These are phyloP conservation scores for Thelephora terrestris DNA, from an alignment of 1,284 basidiomycete genomes.

Conservation along the genomic window DNA sequence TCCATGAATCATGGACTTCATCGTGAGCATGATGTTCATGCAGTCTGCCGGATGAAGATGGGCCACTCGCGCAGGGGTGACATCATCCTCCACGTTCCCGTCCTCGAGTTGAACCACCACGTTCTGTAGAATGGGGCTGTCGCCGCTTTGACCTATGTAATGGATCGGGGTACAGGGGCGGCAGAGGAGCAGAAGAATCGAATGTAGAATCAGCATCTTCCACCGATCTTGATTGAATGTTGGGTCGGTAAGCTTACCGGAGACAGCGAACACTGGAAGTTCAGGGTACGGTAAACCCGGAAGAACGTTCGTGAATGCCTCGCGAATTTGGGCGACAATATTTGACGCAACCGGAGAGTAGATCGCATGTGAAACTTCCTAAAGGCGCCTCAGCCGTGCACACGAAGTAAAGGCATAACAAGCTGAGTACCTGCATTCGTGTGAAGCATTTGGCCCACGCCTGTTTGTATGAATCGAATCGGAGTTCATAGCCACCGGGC, in stretches of 20 bases:
- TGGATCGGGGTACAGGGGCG: conserved; percentile 9
- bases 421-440: conserved; percentile 21
- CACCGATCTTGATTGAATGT: conserved; percentile 2
- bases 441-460: conserved; percentile 24
- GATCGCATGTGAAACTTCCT: conserved; percentile 18
- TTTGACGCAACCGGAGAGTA: conserved; percentile 18
- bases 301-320: conserved; percentile 20
- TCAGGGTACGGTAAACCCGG: conserved; percentile 49
- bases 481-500: conserved; percentile 20
- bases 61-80: conserved; percentile 17
- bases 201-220: conserved; percentile 5
- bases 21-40: conserved; percentile 37
- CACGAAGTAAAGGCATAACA: background rate
- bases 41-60: conserved; percentile 53
- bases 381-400: background rate
- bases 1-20: conserved; percentile 46
- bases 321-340: conserved; percentile 14
- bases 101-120: conserved; percentile 29
- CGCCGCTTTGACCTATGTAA: background rate
- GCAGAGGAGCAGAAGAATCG: conserved; percentile 20
- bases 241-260: conserved; percentile 27
- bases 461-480: conserved; percentile 19
- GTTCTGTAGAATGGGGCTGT: conserved; percentile 11
- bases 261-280: conserved; percentile 51
- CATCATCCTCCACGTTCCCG: conserved; percentile 24